A percentile compares a stretch with the other conserved stretches of the same genome.
Conservation (phyloP, 495 filamentous ascomycete genomes). For the Trichocladium uniseriatum region DNA sequence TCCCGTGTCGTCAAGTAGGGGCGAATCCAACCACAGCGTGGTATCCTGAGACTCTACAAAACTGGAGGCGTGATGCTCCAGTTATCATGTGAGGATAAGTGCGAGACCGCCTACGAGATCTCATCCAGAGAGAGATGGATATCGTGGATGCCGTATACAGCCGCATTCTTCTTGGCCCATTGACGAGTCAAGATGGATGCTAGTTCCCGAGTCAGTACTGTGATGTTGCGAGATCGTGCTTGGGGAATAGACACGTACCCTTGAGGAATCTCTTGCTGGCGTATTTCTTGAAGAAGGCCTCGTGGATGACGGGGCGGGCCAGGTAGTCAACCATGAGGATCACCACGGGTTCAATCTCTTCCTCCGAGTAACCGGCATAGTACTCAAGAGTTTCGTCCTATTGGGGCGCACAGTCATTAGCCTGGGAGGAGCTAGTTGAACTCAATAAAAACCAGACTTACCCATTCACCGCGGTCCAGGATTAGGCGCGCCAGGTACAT, state of each 20-base stretch:
- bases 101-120: slow-evolving; percentile 21
- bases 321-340: slow-evolving; percentile 93
- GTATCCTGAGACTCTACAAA: slow-evolving; percentile 22
- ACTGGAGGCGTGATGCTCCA: slow-evolving; percentile 6
- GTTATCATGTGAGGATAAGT: not conserved
- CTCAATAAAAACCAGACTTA: slow-evolving; percentile 35
- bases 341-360: slow-evolving; percentile 87
- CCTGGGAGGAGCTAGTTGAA: not conserved
- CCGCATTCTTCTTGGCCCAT: slow-evolving; percentile 77
- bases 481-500: slow-evolving; percentile 94
- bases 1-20: slow-evolving; percentile 17
- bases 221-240: slow-evolving; percentile 7
- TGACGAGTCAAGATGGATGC: slow-evolving; percentile 84
- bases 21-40: slow-evolving; percentile 26
- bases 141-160: slow-evolving; percentile 35
- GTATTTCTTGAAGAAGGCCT: slow-evolving; percentile 99
- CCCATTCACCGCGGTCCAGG: slow-evolving; percentile 82
- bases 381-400: slow-evolving; percentile 82
- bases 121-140: slow-evolving; percentile 34
- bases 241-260: slow-evolving; percentile 43
- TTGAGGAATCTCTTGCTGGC: slow-evolving; percentile 98
- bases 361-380: slow-evolving; percentile 88
- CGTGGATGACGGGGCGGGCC: slow-evolving; percentile 74
- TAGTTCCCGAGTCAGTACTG: slow-evolving; percentile 30
- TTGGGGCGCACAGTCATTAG: not conserved